Evolutionary conservation across 306 rosid genomes (phyloP).

Genomic region (Prosopis cineraria): DNA sequence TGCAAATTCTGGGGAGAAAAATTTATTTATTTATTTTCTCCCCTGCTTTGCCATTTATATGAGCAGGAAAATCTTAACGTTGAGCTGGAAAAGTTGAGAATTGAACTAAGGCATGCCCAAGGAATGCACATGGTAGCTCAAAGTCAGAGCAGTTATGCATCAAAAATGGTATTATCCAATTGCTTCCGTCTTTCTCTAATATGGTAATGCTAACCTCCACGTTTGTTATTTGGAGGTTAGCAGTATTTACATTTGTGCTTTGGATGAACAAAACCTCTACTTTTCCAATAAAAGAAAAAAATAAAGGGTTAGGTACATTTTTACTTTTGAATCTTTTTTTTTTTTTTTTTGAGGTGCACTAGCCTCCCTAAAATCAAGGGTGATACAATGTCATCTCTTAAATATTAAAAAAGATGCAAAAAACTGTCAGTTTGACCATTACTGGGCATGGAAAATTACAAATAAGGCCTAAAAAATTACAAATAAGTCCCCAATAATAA

Average conservation of each 20-base stretch:
- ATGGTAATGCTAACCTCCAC: background rate
- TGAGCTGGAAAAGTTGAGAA: constrained; percentile 87
- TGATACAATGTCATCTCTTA: no score
- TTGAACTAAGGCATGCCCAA: constrained; percentile 81
- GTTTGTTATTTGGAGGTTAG: background rate
- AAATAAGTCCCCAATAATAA: no score
- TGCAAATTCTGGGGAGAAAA: background rate
- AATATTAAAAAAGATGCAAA: no score
- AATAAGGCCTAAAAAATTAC: no score
- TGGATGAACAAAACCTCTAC: background rate
- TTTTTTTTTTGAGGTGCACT: no score
- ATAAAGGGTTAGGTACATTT: no score
- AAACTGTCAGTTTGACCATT: no score
- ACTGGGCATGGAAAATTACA: no score
- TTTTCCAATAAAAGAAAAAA: background rate
- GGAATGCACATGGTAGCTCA: constrained; percentile 89
- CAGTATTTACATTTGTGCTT: background rate
- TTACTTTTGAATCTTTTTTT: no score
- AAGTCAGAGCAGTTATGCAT: constrained; percentile 71
- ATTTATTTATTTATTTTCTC: background rate
- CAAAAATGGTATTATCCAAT: constrained; percentile 60
- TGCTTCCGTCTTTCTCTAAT: constrained; percentile 22
- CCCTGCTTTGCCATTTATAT: constrained; percentile 21
- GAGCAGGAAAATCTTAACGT: constrained; percentile 65
- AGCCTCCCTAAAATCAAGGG: no score